These are phyloP conservation scores for Syzygium aromaticum DNA, from an alignment of 345 rosid species.

Conservation along the genomic window DNA sequence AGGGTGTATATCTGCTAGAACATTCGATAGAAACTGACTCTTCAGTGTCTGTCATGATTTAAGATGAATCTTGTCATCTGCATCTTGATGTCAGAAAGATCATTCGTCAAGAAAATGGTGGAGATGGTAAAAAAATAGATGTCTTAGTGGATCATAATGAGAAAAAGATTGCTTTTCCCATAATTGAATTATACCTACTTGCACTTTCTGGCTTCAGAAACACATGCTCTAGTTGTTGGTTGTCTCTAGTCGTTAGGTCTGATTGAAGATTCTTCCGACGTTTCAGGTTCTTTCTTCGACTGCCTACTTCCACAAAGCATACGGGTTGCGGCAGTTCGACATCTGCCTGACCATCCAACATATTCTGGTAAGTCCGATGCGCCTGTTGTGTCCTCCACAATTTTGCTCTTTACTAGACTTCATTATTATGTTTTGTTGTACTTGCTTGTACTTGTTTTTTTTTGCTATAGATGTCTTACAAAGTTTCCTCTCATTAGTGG, in stretches of 20 bases:
- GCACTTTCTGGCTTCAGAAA: not conserved
- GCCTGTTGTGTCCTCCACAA: not conserved
- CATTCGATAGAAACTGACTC: not conserved
- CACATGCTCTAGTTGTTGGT: not conserved
- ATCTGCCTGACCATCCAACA: slow-evolving; percentile 63
- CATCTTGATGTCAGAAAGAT: not conserved
- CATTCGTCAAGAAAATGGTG: not conserved
- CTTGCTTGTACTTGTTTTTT: not conserved
- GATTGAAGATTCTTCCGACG: slow-evolving; percentile 6
- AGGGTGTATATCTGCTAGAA: not conserved
- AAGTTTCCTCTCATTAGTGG: not conserved
- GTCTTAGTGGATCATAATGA: not conserved
- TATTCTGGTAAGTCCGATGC: slow-evolving; percentile 51
- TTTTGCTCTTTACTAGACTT: not conserved
- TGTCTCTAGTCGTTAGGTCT: not conserved
- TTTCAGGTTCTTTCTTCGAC: slow-evolving; percentile 91
- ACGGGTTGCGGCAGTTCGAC: slow-evolving; percentile 69
- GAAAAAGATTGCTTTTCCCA: not conserved
- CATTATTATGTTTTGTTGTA: not conserved
- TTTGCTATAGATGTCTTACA: not conserved
- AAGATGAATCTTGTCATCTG: not conserved
- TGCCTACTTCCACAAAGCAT: slow-evolving; percentile 88
- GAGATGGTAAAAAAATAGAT: not conserved
- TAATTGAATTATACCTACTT: not conserved
- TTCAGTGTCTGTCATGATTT: not conserved